Evolutionary conservation across 306 rosid species (phyloP), one percentile per base, ranked within the genome.

Genomic region (Canavalia gladiata): DNA sequence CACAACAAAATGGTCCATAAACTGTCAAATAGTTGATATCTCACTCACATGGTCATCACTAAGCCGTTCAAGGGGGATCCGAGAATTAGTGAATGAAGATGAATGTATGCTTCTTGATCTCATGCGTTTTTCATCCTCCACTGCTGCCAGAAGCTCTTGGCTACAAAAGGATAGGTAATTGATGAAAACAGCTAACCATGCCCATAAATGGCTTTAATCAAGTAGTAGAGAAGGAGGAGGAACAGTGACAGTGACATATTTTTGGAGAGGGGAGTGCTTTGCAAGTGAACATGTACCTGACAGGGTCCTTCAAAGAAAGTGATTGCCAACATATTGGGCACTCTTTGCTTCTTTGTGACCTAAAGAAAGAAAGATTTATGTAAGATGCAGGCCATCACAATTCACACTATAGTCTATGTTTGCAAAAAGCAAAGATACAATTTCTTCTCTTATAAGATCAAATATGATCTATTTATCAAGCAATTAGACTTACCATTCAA

Each of bases 311-410:
- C 86, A 95, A 79, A 84, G 86, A 75, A 82, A 95, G 89, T 29
- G 75, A 84, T 86, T 90, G 99, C 92, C 97, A 91, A 85, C 99
- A 95, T 78, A 93, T 90, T 35, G 99, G 99, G 84, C 99, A 95
- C 52, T 93, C 97, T 81, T 86, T 85, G 84, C 99, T 95, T 90
- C 97, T 90, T 67, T 91, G 94, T 60, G 97, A 95, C 99, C 99
- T 93, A 45, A 79, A 56, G 75, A 68, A 77, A 39, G 55, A 80
- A 52, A 50, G 41, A 68, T 0, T 34, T 62, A 47, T 37, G 45
- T 77, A 28, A 76, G 75, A 81, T 64, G 74, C 33, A 78, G 49
- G n/a, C 55, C 34, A 56, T 64, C 52, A 73, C 11, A 68, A 55
- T 56, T 62, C 66, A 58, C 25, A 37, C 46, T 69, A n/a, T 31